Evolutionary conservation across 176 grass and related monocot genomes (phyloP).

Genomic region (Lolium rigidum): DNA sequence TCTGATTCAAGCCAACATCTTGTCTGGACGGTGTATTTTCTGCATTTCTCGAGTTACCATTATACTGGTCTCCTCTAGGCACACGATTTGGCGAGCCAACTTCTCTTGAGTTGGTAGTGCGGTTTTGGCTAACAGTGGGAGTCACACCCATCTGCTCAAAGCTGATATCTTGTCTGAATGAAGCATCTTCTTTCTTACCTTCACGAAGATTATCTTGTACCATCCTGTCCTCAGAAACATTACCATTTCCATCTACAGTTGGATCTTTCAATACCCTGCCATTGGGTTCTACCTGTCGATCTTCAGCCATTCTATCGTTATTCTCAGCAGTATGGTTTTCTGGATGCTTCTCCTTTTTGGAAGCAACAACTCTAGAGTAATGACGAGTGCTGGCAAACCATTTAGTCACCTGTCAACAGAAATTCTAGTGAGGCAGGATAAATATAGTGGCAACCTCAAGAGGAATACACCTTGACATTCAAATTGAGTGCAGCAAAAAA

Average conservation of each 20-base stretch:
- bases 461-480: neutral
- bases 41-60: constrained; percentile 25
- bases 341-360: constrained; percentile 39
- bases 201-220: constrained; percentile 42
- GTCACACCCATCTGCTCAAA: constrained; percentile 13
- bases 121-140: neutral
- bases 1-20: constrained; percentile 21
- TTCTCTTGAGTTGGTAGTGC: constrained; percentile 26
- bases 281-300: constrained; percentile 22
- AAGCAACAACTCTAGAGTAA: constrained; percentile 44
- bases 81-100: constrained; percentile 20
- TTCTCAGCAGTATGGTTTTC: constrained; percentile 43
- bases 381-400: constrained; percentile 65
- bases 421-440: constrained; percentile 36
- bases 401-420: constrained; percentile 56
- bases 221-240: constrained; percentile 28
- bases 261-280: constrained; percentile 23
- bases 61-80: constrained; percentile 33
- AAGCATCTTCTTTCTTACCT: constrained; percentile 40
- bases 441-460: constrained; percentile 16
- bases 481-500: constrained; percentile 1
- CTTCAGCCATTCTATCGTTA: constrained; percentile 23
- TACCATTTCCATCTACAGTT: constrained; percentile 39
- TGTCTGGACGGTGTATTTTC: constrained; percentile 24
- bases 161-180: constrained; percentile 28